phyloP scores from a whole-genome alignment of 306 rosid species.

The Acacia acuminata region DNA sequence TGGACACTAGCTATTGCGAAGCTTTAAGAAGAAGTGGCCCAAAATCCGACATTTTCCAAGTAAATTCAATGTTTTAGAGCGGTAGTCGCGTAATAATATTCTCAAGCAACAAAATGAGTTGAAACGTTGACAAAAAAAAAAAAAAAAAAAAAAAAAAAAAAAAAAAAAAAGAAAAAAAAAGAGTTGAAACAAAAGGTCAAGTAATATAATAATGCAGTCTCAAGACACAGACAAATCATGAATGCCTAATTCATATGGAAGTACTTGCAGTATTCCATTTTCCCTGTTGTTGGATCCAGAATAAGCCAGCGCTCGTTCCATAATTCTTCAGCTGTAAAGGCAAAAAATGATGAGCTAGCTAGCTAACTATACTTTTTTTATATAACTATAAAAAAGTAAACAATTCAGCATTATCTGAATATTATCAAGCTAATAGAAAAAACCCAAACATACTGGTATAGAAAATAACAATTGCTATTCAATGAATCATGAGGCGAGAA shows the following conservation, averaged over 20 bases:
- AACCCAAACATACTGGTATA: neutral
- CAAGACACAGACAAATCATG: constrained; percentile 10
- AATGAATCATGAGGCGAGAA: neutral
- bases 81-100: too few species aligned
- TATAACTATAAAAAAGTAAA: too few species aligned
- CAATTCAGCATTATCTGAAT: neutral
- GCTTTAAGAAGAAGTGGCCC: too few species aligned
- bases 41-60: too few species aligned
- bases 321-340: constrained; percentile 65
- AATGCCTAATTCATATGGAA: constrained; percentile 23
- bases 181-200: neutral
- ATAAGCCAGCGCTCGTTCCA: constrained; percentile 98
- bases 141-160: too few species aligned
- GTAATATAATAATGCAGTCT: neutral
- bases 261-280: constrained; percentile 99
- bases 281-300: constrained; percentile 91
- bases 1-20: too few species aligned
- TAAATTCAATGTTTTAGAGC: too few species aligned
- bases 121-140: too few species aligned
- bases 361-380: constrained; percentile 23
- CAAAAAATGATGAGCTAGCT: constrained; percentile 14
- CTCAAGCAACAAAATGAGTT: too few species aligned
- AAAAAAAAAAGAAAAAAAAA: too few species aligned
- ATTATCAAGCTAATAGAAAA: too few species aligned
- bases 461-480: constrained; percentile 2